These are phyloP conservation scores for Rhododendron williamsianum DNA, from an alignment of 148 eudicot species.

Conservation along the genomic window DNA sequence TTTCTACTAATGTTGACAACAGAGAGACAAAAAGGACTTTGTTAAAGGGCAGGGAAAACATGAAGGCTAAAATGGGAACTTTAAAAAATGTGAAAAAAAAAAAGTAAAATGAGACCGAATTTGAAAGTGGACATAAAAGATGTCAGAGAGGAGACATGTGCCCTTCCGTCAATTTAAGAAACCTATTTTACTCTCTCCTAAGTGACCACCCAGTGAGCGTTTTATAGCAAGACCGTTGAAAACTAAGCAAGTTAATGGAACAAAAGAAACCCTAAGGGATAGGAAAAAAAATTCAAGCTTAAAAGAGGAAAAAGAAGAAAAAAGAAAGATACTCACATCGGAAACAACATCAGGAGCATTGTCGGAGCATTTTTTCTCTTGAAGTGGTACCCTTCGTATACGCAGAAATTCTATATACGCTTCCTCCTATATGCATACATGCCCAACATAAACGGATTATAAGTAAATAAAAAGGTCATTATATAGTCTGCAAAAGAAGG, in stretches of 20 bases:
- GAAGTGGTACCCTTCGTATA: slow-evolving; percentile 57
- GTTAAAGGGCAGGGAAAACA: neutral
- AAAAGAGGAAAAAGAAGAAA: neutral
- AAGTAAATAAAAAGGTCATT: neutral
- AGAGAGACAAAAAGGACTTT: neutral
- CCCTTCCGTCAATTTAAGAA: no score
- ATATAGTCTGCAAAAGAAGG: neutral
- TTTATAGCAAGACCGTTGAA: neutral
- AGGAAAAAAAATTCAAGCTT: neutral
- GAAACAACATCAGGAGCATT: slow-evolving; percentile 60
- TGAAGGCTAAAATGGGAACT: neutral
- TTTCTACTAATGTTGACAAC: neutral
- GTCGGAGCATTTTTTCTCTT: slow-evolving; percentile 51
- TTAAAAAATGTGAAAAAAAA: neutral
- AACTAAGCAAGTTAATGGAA: neutral
- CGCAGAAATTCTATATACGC: slow-evolving; percentile 72
- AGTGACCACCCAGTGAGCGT: neutral
- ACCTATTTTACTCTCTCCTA: no score
- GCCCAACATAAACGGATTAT: neutral
- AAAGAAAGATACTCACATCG: slow-evolving; percentile 36
- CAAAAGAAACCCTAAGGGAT: neutral
- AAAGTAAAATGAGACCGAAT: neutral
- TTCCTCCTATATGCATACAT: slow-evolving; percentile 53
- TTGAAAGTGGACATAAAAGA: neutral
- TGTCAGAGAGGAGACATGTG: neutral